Base-by-base conservation (phyloP, 352 stramenopile genomes). In the Phytophthora brassicae region DNA sequence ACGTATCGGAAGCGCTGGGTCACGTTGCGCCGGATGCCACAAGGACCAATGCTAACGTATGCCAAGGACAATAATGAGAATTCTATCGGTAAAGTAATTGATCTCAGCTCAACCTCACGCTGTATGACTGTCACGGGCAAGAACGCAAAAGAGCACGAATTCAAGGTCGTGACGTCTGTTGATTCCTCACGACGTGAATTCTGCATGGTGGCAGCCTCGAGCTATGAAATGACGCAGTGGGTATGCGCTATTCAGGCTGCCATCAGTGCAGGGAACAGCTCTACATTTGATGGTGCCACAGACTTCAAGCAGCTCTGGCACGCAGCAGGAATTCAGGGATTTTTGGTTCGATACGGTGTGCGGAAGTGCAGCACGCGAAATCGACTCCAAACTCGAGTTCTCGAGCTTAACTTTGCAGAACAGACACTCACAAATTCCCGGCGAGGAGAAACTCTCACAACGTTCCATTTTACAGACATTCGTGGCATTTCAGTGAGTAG, bases 371-470 rank as follows among this genome's bases (percentile, higher is more conserved):
- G 81, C 41, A 79, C 72, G 12, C 72, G 83, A 26, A 92, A 92
- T 67, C 79, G 87, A 38, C 72, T 95, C 55, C 86, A 92, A 56
- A 95, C 86, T 44, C 78, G 86, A 28, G 84, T 95, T 28, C 70
- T 95, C 7, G 86, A 95, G 56, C 67, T 95, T 17, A 95, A 95
- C 41, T 95, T 95, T 70, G 85, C 85, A 8, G 86, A 95, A 33
- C 82, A 92, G 55, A 91, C 83, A 0, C 83, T 95, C 57, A 89
- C 75, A 7, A 90, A 89, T 52, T 90, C 84, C 12, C 81, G 84
- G 6, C 78, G 86, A 41, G 84, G 86, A 8, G 84, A 95, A 36
- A 89, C 84, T 6, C 65, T 95, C 17, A 90, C 79, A 12, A 89
- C 82, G 16, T 70, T 92, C 26, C 74, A 87, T 51, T 95, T 95